phyloP scores from a whole-genome alignment of 306 rosid species.

The Luffa acutangula region DNA sequence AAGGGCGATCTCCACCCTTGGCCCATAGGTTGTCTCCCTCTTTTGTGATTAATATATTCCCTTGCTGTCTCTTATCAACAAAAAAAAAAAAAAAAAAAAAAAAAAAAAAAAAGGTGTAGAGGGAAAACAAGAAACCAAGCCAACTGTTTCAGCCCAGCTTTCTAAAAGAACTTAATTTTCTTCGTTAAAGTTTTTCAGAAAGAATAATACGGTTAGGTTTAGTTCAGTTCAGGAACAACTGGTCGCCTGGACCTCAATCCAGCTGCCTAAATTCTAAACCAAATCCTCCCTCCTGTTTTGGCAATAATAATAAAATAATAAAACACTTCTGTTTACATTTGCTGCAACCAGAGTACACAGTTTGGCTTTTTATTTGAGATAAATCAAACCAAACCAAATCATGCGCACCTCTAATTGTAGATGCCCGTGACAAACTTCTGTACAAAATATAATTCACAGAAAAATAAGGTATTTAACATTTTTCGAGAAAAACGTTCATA shows the following conservation, averaged over 20 bases:
- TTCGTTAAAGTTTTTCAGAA: background rate
- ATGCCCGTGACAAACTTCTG: background rate
- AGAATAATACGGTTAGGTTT: background rate
- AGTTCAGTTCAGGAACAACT: background rate
- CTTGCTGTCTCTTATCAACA: too few species aligned
- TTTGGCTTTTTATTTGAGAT: background rate
- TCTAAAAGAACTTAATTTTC: background rate
- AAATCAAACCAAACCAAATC: background rate
- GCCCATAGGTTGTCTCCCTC: too few species aligned
- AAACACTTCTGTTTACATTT: background rate
- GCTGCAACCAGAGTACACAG: background rate
- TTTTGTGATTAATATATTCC: too few species aligned
- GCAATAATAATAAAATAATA: background rate
- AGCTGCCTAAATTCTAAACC: background rate
- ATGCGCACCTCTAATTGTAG: background rate
- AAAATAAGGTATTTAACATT: background rate
- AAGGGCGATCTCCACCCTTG: too few species aligned
- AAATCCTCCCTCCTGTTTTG: background rate
- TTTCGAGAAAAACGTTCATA: background rate
- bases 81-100: too few species aligned
- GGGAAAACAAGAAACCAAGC: background rate
- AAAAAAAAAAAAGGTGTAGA: too few species aligned
- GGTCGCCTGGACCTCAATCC: background rate
- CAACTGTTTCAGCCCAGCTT: background rate
- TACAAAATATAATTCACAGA: background rate